phyloP scores from a whole-genome alignment of 2,329 filamentous ascomycete species.

The Amesomyces nigricolor region DNA sequence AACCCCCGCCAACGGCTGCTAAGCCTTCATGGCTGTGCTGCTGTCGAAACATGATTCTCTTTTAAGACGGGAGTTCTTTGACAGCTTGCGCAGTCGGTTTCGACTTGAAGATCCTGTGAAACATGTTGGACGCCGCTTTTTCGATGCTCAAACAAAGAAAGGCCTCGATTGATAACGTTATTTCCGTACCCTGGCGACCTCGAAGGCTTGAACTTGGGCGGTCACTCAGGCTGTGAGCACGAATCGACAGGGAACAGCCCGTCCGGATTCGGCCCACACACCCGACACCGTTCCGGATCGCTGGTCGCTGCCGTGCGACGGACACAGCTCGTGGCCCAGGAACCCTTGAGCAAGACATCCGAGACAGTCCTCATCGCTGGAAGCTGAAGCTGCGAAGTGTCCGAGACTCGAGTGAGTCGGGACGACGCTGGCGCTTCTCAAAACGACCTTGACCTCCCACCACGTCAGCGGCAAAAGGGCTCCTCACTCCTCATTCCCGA shows the following conservation, averaged over 20 bases:
- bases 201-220: too few species aligned
- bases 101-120: too few species aligned
- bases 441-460: background rate
- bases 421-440: background rate
- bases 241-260: background rate
- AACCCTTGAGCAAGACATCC: background rate
- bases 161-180: too few species aligned
- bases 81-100: too few species aligned
- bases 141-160: too few species aligned
- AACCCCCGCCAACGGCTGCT: background rate
- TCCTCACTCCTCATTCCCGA: too few species aligned
- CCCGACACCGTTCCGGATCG: background rate
- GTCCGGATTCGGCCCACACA: background rate
- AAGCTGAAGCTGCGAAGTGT: background rate
- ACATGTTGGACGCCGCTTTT: too few species aligned
- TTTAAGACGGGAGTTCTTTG: too few species aligned
- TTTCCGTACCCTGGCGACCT: too few species aligned
- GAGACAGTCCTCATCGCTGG: too few species aligned
- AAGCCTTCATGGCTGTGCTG: slow-evolving; percentile 6
- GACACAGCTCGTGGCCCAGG: background rate
- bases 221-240: background rate
- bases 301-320: slow-evolving; percentile 4
- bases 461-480: background rate
- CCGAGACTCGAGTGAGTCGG: too few species aligned
- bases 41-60: background rate